Evolutionary conservation across 306 rosid species (phyloP), one percentile per base, ranked within the genome.

Genomic region (Castanospermum australe): DNA sequence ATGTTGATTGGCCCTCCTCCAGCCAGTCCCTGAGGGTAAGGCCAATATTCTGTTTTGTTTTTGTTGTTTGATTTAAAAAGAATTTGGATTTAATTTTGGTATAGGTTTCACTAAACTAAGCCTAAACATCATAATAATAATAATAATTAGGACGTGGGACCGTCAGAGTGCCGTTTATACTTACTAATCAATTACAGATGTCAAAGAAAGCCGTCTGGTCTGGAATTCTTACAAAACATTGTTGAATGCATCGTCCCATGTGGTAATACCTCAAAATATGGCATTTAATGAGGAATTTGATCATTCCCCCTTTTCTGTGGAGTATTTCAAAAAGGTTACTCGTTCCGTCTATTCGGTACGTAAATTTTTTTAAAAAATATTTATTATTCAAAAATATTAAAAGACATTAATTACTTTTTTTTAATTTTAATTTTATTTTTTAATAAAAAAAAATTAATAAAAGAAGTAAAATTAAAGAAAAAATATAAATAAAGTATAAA

Each of bases 181-280:
- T 21, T 52, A 8, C 21, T 21, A 12, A 28, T 73, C 32, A 18
- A 42, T 15, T 52, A 2, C 9, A 30, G 28, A 62, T 65, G 14
- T 36, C 6, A 62, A 38, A 41, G 75, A n/a, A 25, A 14, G 48
- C 35, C 45, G 54, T 36, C 17, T 7, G n/a, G n/a, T n/a, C n/a
- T n/a, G n/a, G 10, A 60, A 59, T 20, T 60, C 60, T 25, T 57
- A 42, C n/a, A 28, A 3, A 28, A 57, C 4, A n/a, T 38, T 11
- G 33, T 5, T 56, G 35, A 56, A 56, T n/a, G n/a, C 45, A 61
- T 61, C 67, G 6, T 61, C 21, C 67, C 41, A 61, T 61, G 13
- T 15, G 67, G 42, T 5, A 15, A 64, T 15, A 56, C 77, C 81
- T 33, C 48, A 12, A 81, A 75, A n/a, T 51, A 74, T 81, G 71